A percentile compares a stretch with the other conserved stretches of the same genome.
These are phyloP conservation scores for Podospora pseudoanserina DNA, from an alignment of 495 filamentous ascomycete genomes.

Conservation along the genomic window DNA sequence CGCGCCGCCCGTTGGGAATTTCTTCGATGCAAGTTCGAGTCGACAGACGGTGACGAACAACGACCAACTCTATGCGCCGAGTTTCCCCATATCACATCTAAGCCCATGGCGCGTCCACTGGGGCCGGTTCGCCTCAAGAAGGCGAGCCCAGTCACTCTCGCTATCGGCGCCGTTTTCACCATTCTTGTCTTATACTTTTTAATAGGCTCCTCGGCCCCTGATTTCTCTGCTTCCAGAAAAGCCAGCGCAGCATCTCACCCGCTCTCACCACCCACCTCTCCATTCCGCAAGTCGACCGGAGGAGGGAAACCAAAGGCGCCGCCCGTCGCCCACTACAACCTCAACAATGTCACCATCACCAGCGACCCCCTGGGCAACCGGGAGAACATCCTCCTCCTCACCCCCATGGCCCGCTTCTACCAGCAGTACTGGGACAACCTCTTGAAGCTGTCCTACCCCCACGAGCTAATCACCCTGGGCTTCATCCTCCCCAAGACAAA, in stretches of 20 bases:
- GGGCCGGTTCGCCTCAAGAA: constrained; percentile 55
- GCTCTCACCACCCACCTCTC: constrained; percentile 77
- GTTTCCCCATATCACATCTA: constrained; percentile 19
- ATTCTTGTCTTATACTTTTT: constrained; percentile 55
- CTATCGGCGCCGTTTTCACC: constrained; percentile 47
- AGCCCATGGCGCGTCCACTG: constrained; percentile 50
- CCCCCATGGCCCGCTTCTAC: constrained; percentile 90
- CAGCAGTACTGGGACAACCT: constrained; percentile 94
- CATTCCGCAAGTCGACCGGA: constrained; percentile 67
- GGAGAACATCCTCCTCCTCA: constrained; percentile 87
- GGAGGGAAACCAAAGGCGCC: constrained; percentile 62
- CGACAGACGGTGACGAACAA: neutral
- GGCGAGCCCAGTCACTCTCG: constrained; percentile 50
- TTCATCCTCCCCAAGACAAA: constrained; percentile 92
- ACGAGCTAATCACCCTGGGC: constrained; percentile 89
- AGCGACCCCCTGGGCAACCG: constrained; percentile 66
- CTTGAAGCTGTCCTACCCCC: constrained; percentile 78
- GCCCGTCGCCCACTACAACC: constrained; percentile 89
- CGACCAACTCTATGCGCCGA: constrained; percentile 23
- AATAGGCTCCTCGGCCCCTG: constrained; percentile 42
- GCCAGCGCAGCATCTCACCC: constrained; percentile 64
- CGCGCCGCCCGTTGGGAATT: neutral
- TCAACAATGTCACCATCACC: constrained; percentile 88
- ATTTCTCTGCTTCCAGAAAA: constrained; percentile 36
- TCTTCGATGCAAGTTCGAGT: constrained; percentile 2